These are phyloP conservation scores for Ulota crispa DNA, from an alignment of 225 moss, liverwort and hornwort species.

Conservation along the genomic window DNA sequence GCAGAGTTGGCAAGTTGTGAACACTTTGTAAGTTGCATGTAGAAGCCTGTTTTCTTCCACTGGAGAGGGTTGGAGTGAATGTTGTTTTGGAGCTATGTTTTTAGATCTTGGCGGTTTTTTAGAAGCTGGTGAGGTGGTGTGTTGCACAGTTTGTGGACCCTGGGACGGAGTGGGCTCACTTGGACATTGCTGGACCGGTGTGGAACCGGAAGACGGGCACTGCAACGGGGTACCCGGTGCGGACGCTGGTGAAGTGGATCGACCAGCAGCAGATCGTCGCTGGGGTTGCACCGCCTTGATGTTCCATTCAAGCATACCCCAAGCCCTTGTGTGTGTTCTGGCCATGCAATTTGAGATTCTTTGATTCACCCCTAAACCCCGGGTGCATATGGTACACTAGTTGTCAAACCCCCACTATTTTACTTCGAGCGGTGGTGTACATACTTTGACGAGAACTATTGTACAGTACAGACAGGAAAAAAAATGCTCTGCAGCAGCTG, in stretches of 20 bases:
- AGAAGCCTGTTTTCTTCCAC: background rate
- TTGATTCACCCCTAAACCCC: slow-evolving; percentile 36
- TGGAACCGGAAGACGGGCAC: slow-evolving; percentile 59
- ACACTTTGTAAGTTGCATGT: background rate
- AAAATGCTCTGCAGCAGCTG: slow-evolving; percentile 16
- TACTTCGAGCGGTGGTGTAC: slow-evolving; percentile 29
- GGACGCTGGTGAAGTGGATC: slow-evolving; percentile 64
- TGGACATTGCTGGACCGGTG: slow-evolving; percentile 80
- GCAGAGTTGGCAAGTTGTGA: background rate
- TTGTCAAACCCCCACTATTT: slow-evolving; percentile 23
- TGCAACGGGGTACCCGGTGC: slow-evolving; percentile 62
- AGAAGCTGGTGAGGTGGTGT: background rate
- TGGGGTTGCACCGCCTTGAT: slow-evolving; percentile 29
- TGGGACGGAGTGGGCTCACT: slow-evolving; percentile 65
- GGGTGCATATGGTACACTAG: slow-evolving; percentile 45
- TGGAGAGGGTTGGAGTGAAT: background rate
- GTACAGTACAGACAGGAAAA: slow-evolving; percentile 27
- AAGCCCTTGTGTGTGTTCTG: background rate
- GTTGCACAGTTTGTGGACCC: slow-evolving; percentile 55
- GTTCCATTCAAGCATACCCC: background rate
- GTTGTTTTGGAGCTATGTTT: background rate
- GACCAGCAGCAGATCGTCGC: slow-evolving; percentile 59
- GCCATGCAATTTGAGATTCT: slow-evolving; percentile 28
- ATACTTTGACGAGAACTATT: slow-evolving; percentile 33
- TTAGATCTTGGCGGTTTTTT: background rate